A percentile compares a stretch with the other conserved stretches of the same genome.
Evolutionary conservation across 116 monocot species (phyloP).

Genomic region (Posidonia oceanica): DNA sequence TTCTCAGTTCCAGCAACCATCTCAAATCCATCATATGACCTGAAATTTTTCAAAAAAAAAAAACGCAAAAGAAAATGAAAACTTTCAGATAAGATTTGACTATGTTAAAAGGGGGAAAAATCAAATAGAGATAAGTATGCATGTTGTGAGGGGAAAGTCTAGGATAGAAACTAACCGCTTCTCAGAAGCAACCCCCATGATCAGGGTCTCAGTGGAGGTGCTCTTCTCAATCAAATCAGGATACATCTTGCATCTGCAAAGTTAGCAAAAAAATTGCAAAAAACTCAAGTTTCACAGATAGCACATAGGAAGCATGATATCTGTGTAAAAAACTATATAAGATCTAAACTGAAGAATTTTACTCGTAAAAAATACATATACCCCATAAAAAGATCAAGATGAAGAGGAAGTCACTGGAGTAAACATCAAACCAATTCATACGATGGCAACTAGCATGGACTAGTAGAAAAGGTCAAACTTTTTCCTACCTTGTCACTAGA

Average conservation of each 20-base stretch:
- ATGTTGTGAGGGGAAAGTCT: neutral
- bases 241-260: slow-evolving; percentile 35
- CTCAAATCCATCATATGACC: slow-evolving; percentile 11
- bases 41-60: neutral
- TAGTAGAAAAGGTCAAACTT: no score
- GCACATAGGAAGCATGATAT: no score
- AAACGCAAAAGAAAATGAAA: neutral
- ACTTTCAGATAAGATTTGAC: neutral
- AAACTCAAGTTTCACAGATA: neutral
- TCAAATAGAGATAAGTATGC: no score
- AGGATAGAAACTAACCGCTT: slow-evolving; percentile 16
- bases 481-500: no score
- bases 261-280: neutral
- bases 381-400: no score
- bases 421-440: no score
- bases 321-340: neutral
- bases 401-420: no score
- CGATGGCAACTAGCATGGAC: no score
- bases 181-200: slow-evolving; percentile 28
- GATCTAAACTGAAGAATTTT: no score
- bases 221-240: slow-evolving; percentile 20
- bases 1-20: slow-evolving; percentile 16
- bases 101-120: no score
- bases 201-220: slow-evolving; percentile 11
- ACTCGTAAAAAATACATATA: no score